Conservation (phyloP, 257 asterid genomes). For the Fraxinus pennsylvanica region DNA sequence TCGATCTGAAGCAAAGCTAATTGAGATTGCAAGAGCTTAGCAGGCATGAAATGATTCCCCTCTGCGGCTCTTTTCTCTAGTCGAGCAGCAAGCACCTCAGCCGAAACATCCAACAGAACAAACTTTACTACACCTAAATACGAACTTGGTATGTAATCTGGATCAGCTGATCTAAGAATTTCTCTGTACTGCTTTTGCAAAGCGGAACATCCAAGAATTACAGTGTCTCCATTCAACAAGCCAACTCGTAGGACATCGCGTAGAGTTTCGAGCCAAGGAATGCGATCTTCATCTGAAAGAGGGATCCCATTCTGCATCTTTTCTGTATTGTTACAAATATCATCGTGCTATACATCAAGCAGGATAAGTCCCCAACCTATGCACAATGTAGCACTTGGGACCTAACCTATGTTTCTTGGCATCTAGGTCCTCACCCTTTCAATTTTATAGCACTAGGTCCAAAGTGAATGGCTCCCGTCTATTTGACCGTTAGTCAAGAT, state of each 20-base stretch:
- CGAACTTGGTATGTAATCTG: conserved; percentile 42
- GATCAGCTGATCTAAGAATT: conserved; percentile 74
- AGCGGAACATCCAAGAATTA: conserved; percentile 81
- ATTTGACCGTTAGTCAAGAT: background rate
- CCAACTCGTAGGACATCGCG: conserved; percentile 43
- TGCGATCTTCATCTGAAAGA: conserved; percentile 69
- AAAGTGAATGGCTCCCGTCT: background rate
- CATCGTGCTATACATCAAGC: background rate
- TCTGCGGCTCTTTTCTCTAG: conserved; percentile 61
- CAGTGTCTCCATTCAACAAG: conserved; percentile 37
- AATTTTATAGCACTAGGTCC: background rate
- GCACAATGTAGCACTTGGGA: background rate
- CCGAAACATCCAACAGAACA: conserved; percentile 56
- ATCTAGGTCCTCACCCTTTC: background rate
- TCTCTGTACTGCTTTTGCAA: conserved; percentile 74
- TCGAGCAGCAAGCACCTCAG: conserved; percentile 66
- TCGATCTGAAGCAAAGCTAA: conserved; percentile 74
- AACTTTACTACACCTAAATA: conserved; percentile 43
- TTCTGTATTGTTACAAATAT: background rate
- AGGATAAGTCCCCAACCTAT: background rate
- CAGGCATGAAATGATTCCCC: conserved; percentile 92
- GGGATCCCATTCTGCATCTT: conserved; percentile 53
- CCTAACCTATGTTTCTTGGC: background rate
- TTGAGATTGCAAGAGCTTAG: conserved; percentile 76
- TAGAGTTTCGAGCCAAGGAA: conserved; percentile 81